These are phyloP conservation scores for Microbotryum violaceum DNA, from an alignment of 1,284 basidiomycete genomes.

Conservation along the genomic window DNA sequence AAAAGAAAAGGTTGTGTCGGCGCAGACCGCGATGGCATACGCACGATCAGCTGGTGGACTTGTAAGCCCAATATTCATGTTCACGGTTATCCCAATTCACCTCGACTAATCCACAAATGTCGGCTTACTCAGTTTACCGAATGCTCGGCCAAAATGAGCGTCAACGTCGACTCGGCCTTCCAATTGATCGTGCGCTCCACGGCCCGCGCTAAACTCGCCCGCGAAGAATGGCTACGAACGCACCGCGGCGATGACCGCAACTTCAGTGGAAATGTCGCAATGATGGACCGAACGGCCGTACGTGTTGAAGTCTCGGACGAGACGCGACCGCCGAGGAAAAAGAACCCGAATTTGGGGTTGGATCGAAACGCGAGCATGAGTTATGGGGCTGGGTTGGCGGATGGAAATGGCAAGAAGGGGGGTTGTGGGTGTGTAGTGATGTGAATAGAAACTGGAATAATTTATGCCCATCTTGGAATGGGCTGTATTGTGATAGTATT, in stretches of 20 bases:
- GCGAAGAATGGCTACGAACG: background rate
- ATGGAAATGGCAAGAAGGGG: background rate
- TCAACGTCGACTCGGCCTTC: conserved; percentile 25
- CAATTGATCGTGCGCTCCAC: conserved; percentile 10
- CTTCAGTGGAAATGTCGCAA: conserved; percentile 19
- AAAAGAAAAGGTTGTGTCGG: background rate
- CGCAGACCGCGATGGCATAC: conserved; percentile 13
- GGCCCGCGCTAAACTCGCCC: background rate
- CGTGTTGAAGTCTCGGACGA: conserved; percentile 6
- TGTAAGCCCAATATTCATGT: background rate
- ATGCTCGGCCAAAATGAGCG: conserved; percentile 17
- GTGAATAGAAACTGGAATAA: no score
- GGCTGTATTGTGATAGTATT: no score
- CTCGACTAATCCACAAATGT: background rate
- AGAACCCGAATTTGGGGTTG: conserved; percentile 12
- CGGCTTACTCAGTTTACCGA: conserved; percentile 13
- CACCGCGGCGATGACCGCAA: conserved; percentile 12
- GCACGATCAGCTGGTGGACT: conserved; percentile 18
- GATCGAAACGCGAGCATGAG: conserved; percentile 15
- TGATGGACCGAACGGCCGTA: conserved; percentile 1
- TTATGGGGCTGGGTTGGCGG: conserved; percentile 14
- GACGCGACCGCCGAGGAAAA: background rate
- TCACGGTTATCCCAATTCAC: background rate
- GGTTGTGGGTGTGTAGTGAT: background rate
- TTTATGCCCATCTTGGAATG: no score